A percentile compares a stretch with the other conserved stretches of the same genome.
These are phyloP conservation scores for Floccularia luteovirens DNA, from an alignment of 768 basidiomycete species.

Conservation along the genomic window DNA sequence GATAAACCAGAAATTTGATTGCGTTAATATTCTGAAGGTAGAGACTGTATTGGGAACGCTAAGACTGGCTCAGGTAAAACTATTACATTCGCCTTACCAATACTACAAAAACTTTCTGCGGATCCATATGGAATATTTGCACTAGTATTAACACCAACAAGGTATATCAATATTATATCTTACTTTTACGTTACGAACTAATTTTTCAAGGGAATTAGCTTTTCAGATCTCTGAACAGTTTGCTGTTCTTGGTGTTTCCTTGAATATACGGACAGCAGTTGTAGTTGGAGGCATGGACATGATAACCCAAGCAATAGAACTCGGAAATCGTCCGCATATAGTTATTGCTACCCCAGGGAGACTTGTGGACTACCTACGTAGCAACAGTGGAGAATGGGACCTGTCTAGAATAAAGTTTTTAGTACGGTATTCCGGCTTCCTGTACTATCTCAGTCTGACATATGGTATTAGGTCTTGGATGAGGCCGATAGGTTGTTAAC, in stretches of 20 bases:
- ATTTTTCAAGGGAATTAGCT: conserved; percentile 73
- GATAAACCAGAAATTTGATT: background rate
- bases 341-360: conserved; percentile 95
- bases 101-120: conserved; percentile 76
- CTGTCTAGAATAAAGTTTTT: conserved; percentile 79
- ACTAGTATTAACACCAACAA: conserved; percentile 88
- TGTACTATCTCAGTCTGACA: background rate
- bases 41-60: conserved; percentile 95
- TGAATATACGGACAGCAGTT: conserved; percentile 81
- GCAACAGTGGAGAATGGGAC: conserved; percentile 75
- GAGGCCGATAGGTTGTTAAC: conserved; percentile 94
- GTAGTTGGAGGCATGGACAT: conserved; percentile 99
- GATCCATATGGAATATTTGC: conserved; percentile 97
- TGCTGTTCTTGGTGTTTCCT: conserved; percentile 74
- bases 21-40: conserved; percentile 37
- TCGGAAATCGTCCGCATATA: conserved; percentile 81
- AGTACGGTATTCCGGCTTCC: conserved; percentile 31
- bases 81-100: conserved; percentile 93
- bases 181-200: background rate
- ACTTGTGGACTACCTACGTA: conserved; percentile 83
- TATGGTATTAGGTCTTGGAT: conserved; percentile 67
- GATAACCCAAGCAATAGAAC: conserved; percentile 87
- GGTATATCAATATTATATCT: conserved; percentile 38
- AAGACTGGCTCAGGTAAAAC: conserved; percentile 99
- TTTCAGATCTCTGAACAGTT: conserved; percentile 98